phyloP scores from a whole-genome alignment of 441 rosid genomes.

The Erodium texanum region DNA sequence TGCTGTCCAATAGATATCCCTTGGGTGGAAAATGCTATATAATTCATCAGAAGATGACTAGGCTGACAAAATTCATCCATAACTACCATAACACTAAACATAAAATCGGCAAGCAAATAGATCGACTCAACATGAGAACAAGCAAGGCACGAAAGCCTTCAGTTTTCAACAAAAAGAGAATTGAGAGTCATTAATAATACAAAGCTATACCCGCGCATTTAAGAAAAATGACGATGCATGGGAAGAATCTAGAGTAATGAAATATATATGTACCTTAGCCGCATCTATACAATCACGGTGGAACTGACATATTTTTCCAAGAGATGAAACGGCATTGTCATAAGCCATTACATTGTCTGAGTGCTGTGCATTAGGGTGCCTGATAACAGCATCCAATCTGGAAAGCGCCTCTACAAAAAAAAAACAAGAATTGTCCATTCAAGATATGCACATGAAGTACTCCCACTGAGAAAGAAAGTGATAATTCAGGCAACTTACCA shows the following conservation, averaged over 20 bases:
- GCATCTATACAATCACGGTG: constrained; percentile 86
- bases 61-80: no score
- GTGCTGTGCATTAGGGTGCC: constrained; percentile 72
- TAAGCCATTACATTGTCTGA: constrained; percentile 92
- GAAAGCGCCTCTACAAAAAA: constrained; percentile 93
- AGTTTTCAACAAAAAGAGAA: no score
- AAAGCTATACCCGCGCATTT: neutral
- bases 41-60: no score
- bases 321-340: constrained; percentile 99
- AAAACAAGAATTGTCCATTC: neutral
- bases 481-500: constrained; percentile 34
- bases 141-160: no score
- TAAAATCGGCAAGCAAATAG: no score
- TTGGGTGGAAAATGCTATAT: no score
- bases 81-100: no score
- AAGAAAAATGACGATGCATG: neutral
- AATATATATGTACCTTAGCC: constrained; percentile 55
- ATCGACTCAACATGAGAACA: no score
- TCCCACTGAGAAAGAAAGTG: neutral
- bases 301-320: constrained; percentile 91
- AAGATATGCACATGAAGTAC: neutral
- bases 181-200: neutral
- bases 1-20: no score
- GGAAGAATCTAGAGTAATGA: neutral
- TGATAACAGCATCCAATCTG: constrained; percentile 78